A percentile compares a stretch with the other conserved stretches of the same genome.
phyloP scores from a whole-genome alignment of 768 basidiomycete genomes.

The Russula sp. region DNA sequence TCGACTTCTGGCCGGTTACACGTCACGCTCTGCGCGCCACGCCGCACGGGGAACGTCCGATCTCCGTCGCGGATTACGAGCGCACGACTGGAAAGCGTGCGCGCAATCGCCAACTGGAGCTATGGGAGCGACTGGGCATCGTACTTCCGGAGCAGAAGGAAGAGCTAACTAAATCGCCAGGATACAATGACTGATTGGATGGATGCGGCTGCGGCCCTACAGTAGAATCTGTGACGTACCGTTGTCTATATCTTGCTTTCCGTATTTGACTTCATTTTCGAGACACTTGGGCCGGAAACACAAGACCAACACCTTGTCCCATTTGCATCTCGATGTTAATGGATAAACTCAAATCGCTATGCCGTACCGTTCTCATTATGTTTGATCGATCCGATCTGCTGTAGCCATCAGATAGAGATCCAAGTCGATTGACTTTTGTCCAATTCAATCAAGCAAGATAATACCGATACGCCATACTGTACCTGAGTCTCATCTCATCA shows the following conservation, averaged over 20 bases:
- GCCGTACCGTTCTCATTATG: neutral
- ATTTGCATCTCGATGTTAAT: neutral
- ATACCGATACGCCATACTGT: neutral
- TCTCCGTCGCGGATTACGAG: conserved; percentile 73
- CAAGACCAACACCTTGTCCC: neutral
- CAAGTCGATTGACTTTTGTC: conserved; percentile 11
- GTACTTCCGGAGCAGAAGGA: conserved; percentile 39
- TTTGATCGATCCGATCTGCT: conserved; percentile 22
- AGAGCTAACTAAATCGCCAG: conserved; percentile 43
- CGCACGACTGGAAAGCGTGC: conserved; percentile 59
- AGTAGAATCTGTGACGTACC: neutral
- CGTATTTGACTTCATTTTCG: neutral
- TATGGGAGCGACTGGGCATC: conserved; percentile 67
- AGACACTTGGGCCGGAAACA: neutral
- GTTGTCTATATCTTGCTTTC: neutral
- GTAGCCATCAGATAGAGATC: conserved; percentile 11
- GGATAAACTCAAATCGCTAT: conserved; percentile 7
- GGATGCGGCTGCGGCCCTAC: neutral
- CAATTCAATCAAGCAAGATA: neutral
- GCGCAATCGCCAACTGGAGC: conserved; percentile 68
- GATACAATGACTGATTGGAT: conserved; percentile 54
- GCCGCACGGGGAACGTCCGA: conserved; percentile 75
- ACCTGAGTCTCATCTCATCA: conserved; percentile 4
- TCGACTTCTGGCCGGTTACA: conserved; percentile 76
- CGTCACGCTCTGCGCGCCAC: conserved; percentile 80